A percentile compares a stretch with the other conserved stretches of the same genome.
phyloP scores from a whole-genome alignment of 2,329 filamentous ascomycete genomes.

The Cercospora janseana region DNA sequence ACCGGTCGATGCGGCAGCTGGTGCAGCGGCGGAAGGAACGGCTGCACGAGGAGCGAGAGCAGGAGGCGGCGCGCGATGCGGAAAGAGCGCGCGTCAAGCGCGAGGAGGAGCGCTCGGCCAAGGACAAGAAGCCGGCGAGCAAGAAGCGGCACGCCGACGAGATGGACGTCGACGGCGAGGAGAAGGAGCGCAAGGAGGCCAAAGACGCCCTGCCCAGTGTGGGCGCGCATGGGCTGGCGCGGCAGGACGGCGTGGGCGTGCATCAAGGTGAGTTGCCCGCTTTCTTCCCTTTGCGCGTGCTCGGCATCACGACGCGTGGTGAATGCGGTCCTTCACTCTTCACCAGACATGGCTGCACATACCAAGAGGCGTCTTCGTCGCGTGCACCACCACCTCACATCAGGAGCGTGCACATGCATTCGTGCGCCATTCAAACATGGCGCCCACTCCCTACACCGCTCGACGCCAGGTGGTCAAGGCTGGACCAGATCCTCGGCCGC shows the following conservation, averaged over 20 bases:
- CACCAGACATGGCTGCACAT: neutral
- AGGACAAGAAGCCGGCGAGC: slow-evolving; percentile 31
- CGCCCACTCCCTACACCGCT: too few relatives aligned
- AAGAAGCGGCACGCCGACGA: slow-evolving; percentile 38
- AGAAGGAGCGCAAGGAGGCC: slow-evolving; percentile 74
- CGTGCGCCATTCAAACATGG: too few relatives aligned
- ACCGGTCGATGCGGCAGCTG: slow-evolving; percentile 70
- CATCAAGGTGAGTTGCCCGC: slow-evolving; percentile 53
- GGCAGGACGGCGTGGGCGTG: slow-evolving; percentile 62
- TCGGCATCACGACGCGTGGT: neutral
- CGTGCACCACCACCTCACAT: too few relatives aligned
- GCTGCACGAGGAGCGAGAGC: slow-evolving; percentile 53
- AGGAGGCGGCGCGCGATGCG: slow-evolving; percentile 50
- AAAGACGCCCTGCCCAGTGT: slow-evolving; percentile 61
- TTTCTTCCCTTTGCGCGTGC: slow-evolving; percentile 1
- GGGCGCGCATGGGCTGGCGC: slow-evolving; percentile 61
- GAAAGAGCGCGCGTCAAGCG: slow-evolving; percentile 39
- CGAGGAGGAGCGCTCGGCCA: slow-evolving; percentile 32
- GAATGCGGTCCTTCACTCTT: neutral
- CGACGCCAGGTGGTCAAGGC: neutral
- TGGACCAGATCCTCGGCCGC: neutral
- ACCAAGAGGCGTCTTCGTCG: too few relatives aligned
- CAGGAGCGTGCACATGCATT: too few relatives aligned
- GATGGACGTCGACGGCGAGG: slow-evolving; percentile 42
- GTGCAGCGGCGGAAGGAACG: slow-evolving; percentile 64